Evolutionary conservation across 352 stramenopile species (phyloP), one percentile per base, ranked within the genome.

Genomic region (Phytophthora melonis): DNA sequence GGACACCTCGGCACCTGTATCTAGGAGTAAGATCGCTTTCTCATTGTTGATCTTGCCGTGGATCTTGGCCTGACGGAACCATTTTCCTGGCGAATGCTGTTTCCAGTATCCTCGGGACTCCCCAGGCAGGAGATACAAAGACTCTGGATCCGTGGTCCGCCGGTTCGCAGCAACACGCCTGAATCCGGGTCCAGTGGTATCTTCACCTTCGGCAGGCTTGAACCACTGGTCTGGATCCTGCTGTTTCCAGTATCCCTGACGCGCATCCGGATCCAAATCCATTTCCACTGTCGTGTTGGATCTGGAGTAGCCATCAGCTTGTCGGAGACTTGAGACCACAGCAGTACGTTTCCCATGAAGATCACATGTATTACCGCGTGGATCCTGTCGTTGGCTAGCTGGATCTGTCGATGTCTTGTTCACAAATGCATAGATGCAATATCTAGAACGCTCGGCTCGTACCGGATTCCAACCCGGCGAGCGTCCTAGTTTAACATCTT

Each of bases 171-270:
- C 27, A 3, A 32, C 27, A 32, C 27, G 27, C 27, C 27, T 32
- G 27, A 6, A 32, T 32, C 54, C 30, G 25, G 16, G 18, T 18
- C 36, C 36, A 11, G 27, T 0, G 18, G 32, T 36, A 1, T 23
- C 25, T 19, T 41, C 52, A 23, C 25, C 25, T 3, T 41, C 25
- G 3, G 23, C 14, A 4, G 32, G 55, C 23, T 49, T 30, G 19
- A 61, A 61, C 55, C 55, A 61, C 9, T 50, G 16, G 9, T 32
- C 55, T 18, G 8, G 18, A 18, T 47, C 32, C 36, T 45, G 53
- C n/a, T 81, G 32, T 7, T 56, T 52, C 70, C 70, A 81, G 16
- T 72, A 81, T 1, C 69, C 70, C 4, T 62, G 61, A 2, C 54
- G 21, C 23, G 75, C 62, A 5, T 49, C 30, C 6, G 32, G 32